Base-by-base conservation (phyloP, 768 basidiomycete species). In the Mycena rebaudengoi region DNA sequence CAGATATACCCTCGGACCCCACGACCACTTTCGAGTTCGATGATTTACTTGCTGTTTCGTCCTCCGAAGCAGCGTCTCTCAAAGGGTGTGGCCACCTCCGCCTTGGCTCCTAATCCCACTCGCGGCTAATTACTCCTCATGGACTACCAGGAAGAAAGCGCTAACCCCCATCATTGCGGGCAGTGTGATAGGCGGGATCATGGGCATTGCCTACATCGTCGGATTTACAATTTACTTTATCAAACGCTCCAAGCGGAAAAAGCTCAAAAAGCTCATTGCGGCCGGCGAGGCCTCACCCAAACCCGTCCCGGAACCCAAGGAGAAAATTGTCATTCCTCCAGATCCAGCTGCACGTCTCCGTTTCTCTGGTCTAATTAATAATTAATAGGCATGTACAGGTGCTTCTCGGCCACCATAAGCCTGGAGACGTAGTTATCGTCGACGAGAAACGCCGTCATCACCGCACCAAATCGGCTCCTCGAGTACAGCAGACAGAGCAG, bases 101-200 rank as follows among this genome's bases (percentile, higher is more conserved):
- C n/a, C n/a, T n/a, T n/a, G n/a, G n/a, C n/a, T n/a, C n/a, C n/a
- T n/a, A n/a, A n/a, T n/a, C n/a, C n/a, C n/a, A n/a, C n/a, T n/a
- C n/a, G n/a, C n/a, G n/a, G n/a, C n/a, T n/a, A n/a, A n/a, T n/a
- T n/a, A n/a, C n/a, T n/a, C n/a, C n/a, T n/a, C n/a, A n/a, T n/a
- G n/a, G n/a, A n/a, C n/a, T n/a, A n/a, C 21, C 59, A 89, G 86
- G 44, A 79, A 84, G 54, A 84, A 82, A 61, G 82, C 85, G 0
- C 79, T 83, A 67, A 89, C 88, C 8, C 88, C 88, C 32, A 82
- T 88, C 60, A 82, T 89, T 65, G 86, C 88, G 12, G 88, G 88
- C 21, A 78, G 79, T 55, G 78, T 88, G 58, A 86, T 86, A 60
- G 88, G 88, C 37, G 80, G 80, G 13, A 70, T 83, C 28, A 78